Conservation (phyloP, 495 filamentous ascomycete genomes). For the Cenococcum geophilum region DNA sequence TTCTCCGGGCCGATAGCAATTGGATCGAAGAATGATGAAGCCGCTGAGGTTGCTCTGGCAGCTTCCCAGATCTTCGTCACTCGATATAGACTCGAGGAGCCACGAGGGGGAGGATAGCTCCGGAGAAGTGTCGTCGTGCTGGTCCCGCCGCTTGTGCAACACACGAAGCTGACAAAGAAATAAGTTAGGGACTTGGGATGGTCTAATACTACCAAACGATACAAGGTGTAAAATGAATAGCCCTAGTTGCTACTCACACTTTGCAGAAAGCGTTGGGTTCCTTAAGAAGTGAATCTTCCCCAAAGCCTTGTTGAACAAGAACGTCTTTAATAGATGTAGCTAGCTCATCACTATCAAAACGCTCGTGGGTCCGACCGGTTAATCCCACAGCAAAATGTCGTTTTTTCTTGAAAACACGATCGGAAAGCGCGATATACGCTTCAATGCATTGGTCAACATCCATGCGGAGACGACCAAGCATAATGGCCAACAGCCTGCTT, state of each 20-base stretch:
- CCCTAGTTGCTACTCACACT: no score
- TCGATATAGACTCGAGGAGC: background rate
- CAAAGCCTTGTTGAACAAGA: no score
- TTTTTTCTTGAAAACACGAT: background rate
- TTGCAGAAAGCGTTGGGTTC: no score
- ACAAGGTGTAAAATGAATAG: no score
- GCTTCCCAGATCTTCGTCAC: slow-evolving; percentile 2
- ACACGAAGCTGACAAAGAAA: no score
- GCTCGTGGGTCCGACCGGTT: background rate
- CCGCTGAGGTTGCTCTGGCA: slow-evolving; percentile 1
- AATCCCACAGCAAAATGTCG: no score
- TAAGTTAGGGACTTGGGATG: no score
- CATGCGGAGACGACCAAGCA: slow-evolving; percentile 20
- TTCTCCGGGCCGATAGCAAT: slow-evolving; percentile 34
- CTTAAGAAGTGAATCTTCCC: no score
- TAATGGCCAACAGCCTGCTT: slow-evolving; percentile 17
- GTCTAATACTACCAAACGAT: no score
- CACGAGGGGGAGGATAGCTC: background rate
- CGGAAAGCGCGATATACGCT: slow-evolving; percentile 4
- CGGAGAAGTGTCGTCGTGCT: background rate
- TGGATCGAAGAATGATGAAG: slow-evolving; percentile 13
- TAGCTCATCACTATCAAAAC: slow-evolving; percentile 40
- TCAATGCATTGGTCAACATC: slow-evolving; percentile 7
- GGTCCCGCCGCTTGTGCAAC: no score
- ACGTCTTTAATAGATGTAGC: slow-evolving; percentile 41